A percentile compares a stretch with the other conserved stretches of the same genome.
phyloP scores from a whole-genome alignment of 805 yeast species.

The Wickerhamomyces queroliae region DNA sequence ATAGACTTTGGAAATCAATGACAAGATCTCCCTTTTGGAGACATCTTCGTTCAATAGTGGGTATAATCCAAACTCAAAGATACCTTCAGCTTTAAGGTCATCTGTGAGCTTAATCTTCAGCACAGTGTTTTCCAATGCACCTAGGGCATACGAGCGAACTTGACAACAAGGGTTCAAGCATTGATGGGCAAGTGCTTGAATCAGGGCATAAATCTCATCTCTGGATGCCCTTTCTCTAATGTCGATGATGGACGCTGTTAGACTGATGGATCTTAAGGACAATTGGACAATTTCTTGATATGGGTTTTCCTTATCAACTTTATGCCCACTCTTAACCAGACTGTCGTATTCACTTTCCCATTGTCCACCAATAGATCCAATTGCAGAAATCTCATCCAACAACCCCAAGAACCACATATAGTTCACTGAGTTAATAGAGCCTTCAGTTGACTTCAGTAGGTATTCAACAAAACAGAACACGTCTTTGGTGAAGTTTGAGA shows the following conservation, averaged over 20 bases:
- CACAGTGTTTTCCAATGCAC: conserved; percentile 46
- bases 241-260: conserved; percentile 48
- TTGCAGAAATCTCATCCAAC: conserved; percentile 73
- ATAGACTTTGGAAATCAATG: conserved; percentile 62
- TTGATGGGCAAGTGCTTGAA: conserved; percentile 84
- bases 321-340: conserved; percentile 36
- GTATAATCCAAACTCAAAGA: conserved; percentile 70
- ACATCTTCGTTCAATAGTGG: conserved; percentile 65
- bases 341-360: conserved; percentile 61
- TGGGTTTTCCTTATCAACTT: conserved; percentile 38
- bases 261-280: conserved; percentile 55
- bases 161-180: conserved; percentile 85
- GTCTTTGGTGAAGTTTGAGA: conserved; percentile 32
- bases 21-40: conserved; percentile 64
- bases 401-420: conserved; percentile 65
- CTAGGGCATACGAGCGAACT: conserved; percentile 60
- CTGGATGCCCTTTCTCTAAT: conserved; percentile 25
- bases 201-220: conserved; percentile 45
- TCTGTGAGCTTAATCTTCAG: conserved; percentile 26
- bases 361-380: conserved; percentile 75
- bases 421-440: conserved; percentile 39
- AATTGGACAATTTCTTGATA: conserved; percentile 49
- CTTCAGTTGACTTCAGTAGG: conserved; percentile 24
- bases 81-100: conserved; percentile 41
- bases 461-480: conserved; percentile 44